A percentile compares a stretch with the other conserved stretches of the same genome.
phyloP scores from a whole-genome alignment of 768 basidiomycete genomes.

The Clavulina sp. region DNA sequence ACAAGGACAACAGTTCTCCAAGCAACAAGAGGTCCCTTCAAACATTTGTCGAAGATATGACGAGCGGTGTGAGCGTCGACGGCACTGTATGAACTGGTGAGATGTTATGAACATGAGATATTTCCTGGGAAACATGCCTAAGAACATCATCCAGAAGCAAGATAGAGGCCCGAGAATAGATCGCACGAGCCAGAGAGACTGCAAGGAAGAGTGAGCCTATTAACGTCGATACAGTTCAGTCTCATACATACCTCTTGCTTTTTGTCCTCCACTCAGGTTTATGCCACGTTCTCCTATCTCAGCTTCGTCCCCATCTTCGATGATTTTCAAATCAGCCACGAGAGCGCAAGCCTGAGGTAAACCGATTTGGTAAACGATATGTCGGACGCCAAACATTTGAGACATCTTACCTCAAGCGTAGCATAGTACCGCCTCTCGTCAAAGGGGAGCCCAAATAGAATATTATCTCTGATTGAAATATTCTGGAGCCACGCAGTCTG shows the following conservation, averaged over 20 bases:
- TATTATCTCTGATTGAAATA: constrained; percentile 54
- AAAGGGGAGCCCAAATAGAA: constrained; percentile 63
- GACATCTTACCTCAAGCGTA: constrained; percentile 63
- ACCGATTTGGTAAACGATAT: no score
- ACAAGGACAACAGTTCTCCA: constrained; percentile 18
- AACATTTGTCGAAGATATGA: constrained; percentile 16
- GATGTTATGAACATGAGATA: no score
- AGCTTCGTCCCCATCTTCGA: constrained; percentile 63
- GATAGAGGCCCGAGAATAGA: constrained; percentile 27
- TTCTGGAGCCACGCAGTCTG: constrained; percentile 55
- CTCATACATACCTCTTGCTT: no score
- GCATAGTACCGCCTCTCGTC: constrained; percentile 55
- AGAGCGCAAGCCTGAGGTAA: no score
- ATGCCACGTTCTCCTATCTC: constrained; percentile 11
- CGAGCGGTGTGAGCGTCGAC: constrained; percentile 19
- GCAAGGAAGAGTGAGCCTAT: no score
- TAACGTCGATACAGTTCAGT: no score
- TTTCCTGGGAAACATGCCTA: constrained; percentile 8
- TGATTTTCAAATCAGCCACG: constrained; percentile 55
- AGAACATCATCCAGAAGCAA: constrained; percentile 30
- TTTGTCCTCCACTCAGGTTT: constrained; percentile 4
- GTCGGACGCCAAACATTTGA: no score
- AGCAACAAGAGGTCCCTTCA: constrained; percentile 17
- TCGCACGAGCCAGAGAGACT: constrained; percentile 24
- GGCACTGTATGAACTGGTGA: no score